Conservation (phyloP, 2,329 filamentous ascomycete genomes). For the Tympanopsis confertula region DNA sequence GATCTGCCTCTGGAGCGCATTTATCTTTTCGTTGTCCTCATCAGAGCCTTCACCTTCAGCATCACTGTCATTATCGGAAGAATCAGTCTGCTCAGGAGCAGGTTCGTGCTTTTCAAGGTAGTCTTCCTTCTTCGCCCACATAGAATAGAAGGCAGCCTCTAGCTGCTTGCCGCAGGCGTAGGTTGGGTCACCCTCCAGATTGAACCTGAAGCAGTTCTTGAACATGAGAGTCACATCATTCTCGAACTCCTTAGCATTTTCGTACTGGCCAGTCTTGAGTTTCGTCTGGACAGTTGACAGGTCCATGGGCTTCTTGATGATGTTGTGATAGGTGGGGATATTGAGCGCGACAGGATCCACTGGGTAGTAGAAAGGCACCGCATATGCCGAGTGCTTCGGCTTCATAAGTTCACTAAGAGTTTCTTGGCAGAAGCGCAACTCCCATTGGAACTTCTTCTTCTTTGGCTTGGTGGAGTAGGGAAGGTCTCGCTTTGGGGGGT, state of each 20-base stretch:
- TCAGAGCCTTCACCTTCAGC: neutral
- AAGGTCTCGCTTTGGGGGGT: slow-evolving; percentile 82
- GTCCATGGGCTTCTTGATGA: slow-evolving; percentile 98
- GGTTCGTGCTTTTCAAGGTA: slow-evolving; percentile 71
- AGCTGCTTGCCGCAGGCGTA: slow-evolving; percentile 61
- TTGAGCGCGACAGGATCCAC: slow-evolving; percentile 90
- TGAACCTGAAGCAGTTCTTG: slow-evolving; percentile 86
- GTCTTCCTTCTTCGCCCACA: slow-evolving; percentile 68
- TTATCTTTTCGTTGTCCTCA: neutral
- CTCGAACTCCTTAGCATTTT: slow-evolving; percentile 74
- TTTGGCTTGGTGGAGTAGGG: slow-evolving; percentile 65
- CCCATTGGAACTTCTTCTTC: slow-evolving; percentile 78
- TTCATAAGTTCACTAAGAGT: slow-evolving; percentile 69
- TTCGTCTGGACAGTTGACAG: slow-evolving; percentile 70
- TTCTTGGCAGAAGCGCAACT: slow-evolving; percentile 81
- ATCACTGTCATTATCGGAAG: slow-evolving; percentile 35
- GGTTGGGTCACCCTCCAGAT: slow-evolving; percentile 62
- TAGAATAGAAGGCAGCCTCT: slow-evolving; percentile 61
- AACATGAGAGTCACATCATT: slow-evolving; percentile 74
- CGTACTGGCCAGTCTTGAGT: slow-evolving; percentile 67
- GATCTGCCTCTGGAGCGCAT: slow-evolving; percentile 48
- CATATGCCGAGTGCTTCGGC: slow-evolving; percentile 54
- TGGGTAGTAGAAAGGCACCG: slow-evolving; percentile 66
- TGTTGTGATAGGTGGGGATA: slow-evolving; percentile 82
- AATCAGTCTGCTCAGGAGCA: neutral